A percentile compares a stretch with the other conserved stretches of the same genome.
These are phyloP conservation scores for Magnaporthiopsis incrustans DNA, from an alignment of 2,329 filamentous ascomycete genomes.

Conservation along the genomic window DNA sequence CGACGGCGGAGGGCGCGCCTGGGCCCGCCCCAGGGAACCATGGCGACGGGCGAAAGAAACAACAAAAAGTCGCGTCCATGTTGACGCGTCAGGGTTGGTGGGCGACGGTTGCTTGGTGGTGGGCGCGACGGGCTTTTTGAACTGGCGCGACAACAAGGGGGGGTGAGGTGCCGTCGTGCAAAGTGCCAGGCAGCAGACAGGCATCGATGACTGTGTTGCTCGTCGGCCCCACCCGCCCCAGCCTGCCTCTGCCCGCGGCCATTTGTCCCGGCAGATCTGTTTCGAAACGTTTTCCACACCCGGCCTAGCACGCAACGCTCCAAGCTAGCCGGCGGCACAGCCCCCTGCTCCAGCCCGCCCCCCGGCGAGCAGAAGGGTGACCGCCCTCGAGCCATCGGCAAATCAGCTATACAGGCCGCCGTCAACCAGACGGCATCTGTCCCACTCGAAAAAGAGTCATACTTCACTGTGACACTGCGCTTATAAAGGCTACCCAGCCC, in stretches of 20 bases:
- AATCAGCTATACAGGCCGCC: not conserved
- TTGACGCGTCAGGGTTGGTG: not conserved
- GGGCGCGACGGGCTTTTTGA: not conserved
- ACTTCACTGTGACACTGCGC: not conserved
- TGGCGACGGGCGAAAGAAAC: not conserved
- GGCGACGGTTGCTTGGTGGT: not conserved
- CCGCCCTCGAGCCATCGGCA: not conserved
- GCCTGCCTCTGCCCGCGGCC: not conserved
- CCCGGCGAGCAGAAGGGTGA: not conserved
- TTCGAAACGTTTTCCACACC: conserved; percentile 1
- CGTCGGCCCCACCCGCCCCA: not conserved
- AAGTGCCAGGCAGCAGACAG: not conserved
- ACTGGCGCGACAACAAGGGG: not conserved
- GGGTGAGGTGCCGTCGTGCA: too few species aligned
- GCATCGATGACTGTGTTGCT: not conserved
- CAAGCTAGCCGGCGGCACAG: not conserved
- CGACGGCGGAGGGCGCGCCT: not conserved
- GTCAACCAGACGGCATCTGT: not conserved
- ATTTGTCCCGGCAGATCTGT: conserved; percentile 1
- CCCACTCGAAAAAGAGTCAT: not conserved
- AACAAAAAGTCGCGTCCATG: not conserved
- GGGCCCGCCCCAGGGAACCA: not conserved
- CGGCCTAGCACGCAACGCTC: not conserved
- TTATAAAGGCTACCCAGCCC: not conserved
- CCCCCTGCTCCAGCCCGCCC: not conserved